Percentiles rank a stretch among this genome's conserved stretches.
Evolutionary conservation across 2,329 filamentous ascomycete species (phyloP).

Genomic region (Elsinoe australis): DNA sequence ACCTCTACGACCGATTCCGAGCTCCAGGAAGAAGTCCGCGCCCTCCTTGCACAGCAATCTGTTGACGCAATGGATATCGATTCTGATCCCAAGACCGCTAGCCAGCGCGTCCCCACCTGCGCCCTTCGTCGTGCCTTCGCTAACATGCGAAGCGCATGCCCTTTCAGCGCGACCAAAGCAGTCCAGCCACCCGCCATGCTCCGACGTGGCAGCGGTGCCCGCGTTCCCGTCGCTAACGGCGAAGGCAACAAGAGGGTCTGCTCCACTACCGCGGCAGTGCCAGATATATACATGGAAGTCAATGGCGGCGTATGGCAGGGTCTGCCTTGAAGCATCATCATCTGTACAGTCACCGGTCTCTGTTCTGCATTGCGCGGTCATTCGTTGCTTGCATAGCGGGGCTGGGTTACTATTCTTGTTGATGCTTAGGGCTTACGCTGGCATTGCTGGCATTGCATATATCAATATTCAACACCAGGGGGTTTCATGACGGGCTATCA

Average conservation of each 20-base stretch:
- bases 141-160: conserved; percentile 24
- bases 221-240: conserved; percentile 27
- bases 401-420: conserved; percentile 10
- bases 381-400: conserved; percentile 12
- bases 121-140: conserved; percentile 24
- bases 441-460: too few species aligned
- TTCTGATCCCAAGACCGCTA: conserved; percentile 21
- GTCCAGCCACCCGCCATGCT: conserved; percentile 24
- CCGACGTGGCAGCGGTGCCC: conserved; percentile 19
- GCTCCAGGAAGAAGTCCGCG: conserved; percentile 31
- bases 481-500: too few species aligned
- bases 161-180: conserved; percentile 22
- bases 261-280: conserved; percentile 22
- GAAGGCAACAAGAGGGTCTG: conserved; percentile 31
- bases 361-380: not conserved
- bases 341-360: not conserved
- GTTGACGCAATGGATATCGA: conserved; percentile 25
- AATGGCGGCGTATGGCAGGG: conserved; percentile 14
- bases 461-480: too few species aligned
- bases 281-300: conserved; percentile 16
- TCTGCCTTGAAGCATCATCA: conserved; percentile 3
- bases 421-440: conserved; percentile 7
- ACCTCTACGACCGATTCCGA: conserved; percentile 25
- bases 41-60: conserved; percentile 26
- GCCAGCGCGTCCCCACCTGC: conserved; percentile 23